A percentile compares a stretch with the other conserved stretches of the same genome.
These are phyloP conservation scores for Anthracocystis panici-leucophaei DNA, from an alignment of 1,284 basidiomycete species.

Conservation along the genomic window DNA sequence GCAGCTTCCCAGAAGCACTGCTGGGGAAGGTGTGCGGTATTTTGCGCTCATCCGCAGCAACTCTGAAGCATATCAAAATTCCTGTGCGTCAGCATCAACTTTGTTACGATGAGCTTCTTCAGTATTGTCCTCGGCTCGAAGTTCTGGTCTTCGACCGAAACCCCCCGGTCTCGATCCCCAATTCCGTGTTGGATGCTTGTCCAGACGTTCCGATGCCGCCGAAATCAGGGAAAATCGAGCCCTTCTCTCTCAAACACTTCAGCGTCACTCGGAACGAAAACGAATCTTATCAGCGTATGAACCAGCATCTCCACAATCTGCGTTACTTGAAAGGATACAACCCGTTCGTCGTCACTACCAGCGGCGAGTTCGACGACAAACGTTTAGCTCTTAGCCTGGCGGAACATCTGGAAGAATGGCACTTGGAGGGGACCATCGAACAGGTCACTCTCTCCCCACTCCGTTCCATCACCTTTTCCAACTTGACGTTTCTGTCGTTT, in stretches of 20 bases:
- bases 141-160: not conserved
- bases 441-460: no score
- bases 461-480: not conserved
- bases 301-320: not conserved
- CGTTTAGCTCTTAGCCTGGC: not conserved
- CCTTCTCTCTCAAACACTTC: not conserved
- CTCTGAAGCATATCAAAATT: constrained; percentile 17
- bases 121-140: constrained; percentile 17
- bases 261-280: no score
- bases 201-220: not conserved
- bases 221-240: not conserved
- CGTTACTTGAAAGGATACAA: not conserved
- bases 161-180: not conserved
- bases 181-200: not conserved
- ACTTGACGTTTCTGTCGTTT: not conserved
- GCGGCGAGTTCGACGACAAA: not conserved
- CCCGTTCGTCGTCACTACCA: not conserved
- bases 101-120: constrained; percentile 18
- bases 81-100: not conserved
- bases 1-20: not conserved
- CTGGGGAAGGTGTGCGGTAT: constrained; percentile 9
- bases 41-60: constrained; percentile 9
- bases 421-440: no score
- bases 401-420: constrained; percentile 4
- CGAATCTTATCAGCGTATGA: not conserved